phyloP scores from a whole-genome alignment of 1,284 basidiomycete species.

The Fomitiporia mediterranea region DNA sequence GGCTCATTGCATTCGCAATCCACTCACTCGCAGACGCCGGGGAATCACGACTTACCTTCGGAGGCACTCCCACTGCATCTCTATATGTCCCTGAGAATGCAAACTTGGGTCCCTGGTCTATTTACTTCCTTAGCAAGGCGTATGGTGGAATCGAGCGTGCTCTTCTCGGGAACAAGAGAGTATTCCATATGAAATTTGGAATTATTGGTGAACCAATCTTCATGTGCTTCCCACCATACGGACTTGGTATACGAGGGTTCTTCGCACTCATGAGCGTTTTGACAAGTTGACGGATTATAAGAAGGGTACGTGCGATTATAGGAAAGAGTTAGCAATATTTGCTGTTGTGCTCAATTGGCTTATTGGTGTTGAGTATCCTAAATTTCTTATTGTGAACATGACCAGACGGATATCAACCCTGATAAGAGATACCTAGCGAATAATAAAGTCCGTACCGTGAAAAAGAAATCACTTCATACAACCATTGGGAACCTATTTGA shows the following conservation, averaged over 20 bases:
- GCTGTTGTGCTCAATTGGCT: too few relatives aligned
- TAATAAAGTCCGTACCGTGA: too few relatives aligned
- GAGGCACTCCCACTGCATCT: constrained; percentile 37
- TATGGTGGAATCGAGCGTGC: constrained; percentile 40
- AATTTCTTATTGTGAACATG: too few relatives aligned
- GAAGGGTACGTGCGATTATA: too few relatives aligned
- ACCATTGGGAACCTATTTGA: too few relatives aligned
- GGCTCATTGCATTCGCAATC: constrained; percentile 42
- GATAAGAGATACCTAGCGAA: too few relatives aligned
- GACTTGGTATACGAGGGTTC: constrained; percentile 32
- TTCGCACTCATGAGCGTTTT: constrained; percentile 36
- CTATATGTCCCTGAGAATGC: constrained; percentile 35
- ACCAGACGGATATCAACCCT: too few relatives aligned
- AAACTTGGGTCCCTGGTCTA: constrained; percentile 31
- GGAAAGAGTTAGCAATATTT: too few relatives aligned
- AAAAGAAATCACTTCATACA: too few relatives aligned
- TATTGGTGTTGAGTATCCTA: too few relatives aligned
- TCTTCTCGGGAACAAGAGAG: constrained; percentile 41
- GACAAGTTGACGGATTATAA: too few relatives aligned
- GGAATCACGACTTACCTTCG: constrained; percentile 42
- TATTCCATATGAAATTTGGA: constrained; percentile 40
- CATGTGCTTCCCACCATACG: constrained; percentile 24
- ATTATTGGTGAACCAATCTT: constrained; percentile 34
- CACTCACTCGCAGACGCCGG: constrained; percentile 40
- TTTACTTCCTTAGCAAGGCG: constrained; percentile 42